These are phyloP conservation scores for Moricandia moricandioides DNA, from an alignment of 345 rosid species.

Conservation along the genomic window DNA sequence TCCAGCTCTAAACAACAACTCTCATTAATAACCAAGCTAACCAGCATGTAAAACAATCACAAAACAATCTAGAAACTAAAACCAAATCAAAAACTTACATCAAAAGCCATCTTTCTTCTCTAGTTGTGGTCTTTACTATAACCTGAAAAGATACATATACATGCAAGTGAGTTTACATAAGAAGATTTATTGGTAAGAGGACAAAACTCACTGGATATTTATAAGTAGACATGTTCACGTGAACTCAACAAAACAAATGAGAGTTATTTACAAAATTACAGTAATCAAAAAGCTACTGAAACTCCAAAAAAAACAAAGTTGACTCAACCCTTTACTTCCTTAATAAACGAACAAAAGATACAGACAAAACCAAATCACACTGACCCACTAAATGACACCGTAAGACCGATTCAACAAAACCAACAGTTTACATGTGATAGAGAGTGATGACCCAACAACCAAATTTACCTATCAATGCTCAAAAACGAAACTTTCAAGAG, in stretches of 20 bases:
- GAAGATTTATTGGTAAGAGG: not conserved
- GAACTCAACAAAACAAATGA: not conserved
- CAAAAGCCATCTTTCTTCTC: not conserved
- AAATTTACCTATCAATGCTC: not conserved
- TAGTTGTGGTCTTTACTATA: not conserved
- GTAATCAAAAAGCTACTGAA: not conserved
- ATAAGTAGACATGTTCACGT: not conserved
- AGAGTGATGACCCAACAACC: not conserved
- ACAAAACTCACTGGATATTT: not conserved
- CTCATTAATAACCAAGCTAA: not conserved
- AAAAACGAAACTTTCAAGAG: not conserved
- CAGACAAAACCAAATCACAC: too few relatives aligned
- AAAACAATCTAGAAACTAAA: not conserved
- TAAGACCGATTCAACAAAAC: too few relatives aligned
- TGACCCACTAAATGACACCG: too few relatives aligned
- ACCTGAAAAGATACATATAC: not conserved
- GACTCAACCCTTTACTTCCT: too few relatives aligned
- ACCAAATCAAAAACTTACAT: not conserved
- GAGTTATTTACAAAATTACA: not conserved
- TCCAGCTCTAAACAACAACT: not conserved
- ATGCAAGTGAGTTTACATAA: not conserved
- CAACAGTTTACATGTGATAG: not conserved
- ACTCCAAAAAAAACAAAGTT: too few relatives aligned
- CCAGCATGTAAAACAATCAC: not conserved
- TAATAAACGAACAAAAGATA: too few relatives aligned